These are phyloP conservation scores for Nakazawaea ambrosiae DNA, from an alignment of 805 yeast species.

Conservation along the genomic window DNA sequence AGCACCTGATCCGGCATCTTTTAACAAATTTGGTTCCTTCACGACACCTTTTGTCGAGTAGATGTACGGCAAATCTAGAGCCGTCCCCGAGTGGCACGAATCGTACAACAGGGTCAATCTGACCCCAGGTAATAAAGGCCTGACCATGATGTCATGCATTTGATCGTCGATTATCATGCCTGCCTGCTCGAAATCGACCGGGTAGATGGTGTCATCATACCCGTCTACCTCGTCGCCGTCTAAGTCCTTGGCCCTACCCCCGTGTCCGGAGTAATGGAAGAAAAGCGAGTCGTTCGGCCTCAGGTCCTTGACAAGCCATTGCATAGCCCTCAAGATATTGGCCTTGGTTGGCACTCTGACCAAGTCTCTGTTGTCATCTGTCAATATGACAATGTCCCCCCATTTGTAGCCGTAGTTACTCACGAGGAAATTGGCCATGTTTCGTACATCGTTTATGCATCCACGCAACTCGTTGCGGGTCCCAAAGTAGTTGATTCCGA, in stretches of 20 bases:
- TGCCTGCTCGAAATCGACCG: constrained; percentile 42
- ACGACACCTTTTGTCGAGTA: constrained; percentile 72
- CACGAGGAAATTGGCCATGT: constrained; percentile 33
- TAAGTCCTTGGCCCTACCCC: constrained; percentile 63
- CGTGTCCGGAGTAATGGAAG: constrained; percentile 85
- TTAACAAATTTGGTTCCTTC: constrained; percentile 64
- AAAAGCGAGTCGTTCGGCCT: constrained; percentile 71
- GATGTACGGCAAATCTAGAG: constrained; percentile 68
- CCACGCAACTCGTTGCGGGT: constrained; percentile 57
- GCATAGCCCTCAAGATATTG: constrained; percentile 73
- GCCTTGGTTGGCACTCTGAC: constrained; percentile 52
- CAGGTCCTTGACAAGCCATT: constrained; percentile 72
- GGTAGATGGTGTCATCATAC: constrained; percentile 29
- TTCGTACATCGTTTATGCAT: constrained; percentile 71
- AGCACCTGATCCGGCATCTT: constrained; percentile 59
- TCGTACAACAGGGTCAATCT: constrained; percentile 77
- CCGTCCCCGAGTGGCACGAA: constrained; percentile 84
- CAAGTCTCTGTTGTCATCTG: constrained; percentile 46
- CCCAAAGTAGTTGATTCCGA: constrained; percentile 77
- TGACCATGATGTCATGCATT: constrained; percentile 66
- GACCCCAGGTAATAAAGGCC: constrained; percentile 63
- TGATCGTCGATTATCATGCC: constrained; percentile 73
- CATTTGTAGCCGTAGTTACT: constrained; percentile 37
- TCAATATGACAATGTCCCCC: constrained; percentile 52
- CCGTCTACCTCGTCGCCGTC: constrained; percentile 31